Conservation (phyloP, 2,329 filamentous ascomycete species). For the Ceratocystis papillata region DNA sequence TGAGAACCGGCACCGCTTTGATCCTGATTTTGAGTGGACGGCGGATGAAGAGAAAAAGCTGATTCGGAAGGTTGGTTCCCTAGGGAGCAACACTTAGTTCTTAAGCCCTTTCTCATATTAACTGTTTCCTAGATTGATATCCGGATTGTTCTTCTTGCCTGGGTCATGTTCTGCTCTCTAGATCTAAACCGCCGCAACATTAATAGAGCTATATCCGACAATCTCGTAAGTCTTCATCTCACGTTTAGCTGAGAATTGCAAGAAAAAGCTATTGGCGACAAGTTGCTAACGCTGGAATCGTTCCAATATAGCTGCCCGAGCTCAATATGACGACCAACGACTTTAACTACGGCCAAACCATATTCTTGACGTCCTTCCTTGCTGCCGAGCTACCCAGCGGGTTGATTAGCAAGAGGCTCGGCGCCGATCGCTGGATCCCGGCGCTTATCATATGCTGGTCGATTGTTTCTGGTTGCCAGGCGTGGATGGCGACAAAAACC, state of each 20-base stretch:
- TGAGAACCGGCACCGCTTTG: slow-evolving; percentile 52
- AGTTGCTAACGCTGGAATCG: neutral
- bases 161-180: slow-evolving; percentile 41
- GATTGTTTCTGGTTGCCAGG: slow-evolving; percentile 34
- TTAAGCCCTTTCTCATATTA: neutral
- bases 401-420: slow-evolving; percentile 41
- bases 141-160: slow-evolving; percentile 29
- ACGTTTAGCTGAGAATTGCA: slow-evolving; percentile 20
- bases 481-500: slow-evolving; percentile 31
- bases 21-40: slow-evolving; percentile 36
- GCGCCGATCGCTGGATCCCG: slow-evolving; percentile 39
- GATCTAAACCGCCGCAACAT: slow-evolving; percentile 40
- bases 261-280: neutral
- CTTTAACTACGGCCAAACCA: slow-evolving; percentile 38
- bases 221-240: slow-evolving; percentile 29
- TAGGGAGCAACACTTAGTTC: neutral
- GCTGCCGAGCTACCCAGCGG: slow-evolving; percentile 41
- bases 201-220: slow-evolving; percentile 35
- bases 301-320: slow-evolving; percentile 30
- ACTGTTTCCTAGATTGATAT: slow-evolving; percentile 22
- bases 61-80: slow-evolving; percentile 30
- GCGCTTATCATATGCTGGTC: slow-evolving; percentile 36
- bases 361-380: slow-evolving; percentile 38
- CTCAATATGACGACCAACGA: slow-evolving; percentile 38
- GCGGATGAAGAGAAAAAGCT: slow-evolving; percentile 39